phyloP scores from a whole-genome alignment of 768 basidiomycete species.

The Lentinula raphanica region DNA sequence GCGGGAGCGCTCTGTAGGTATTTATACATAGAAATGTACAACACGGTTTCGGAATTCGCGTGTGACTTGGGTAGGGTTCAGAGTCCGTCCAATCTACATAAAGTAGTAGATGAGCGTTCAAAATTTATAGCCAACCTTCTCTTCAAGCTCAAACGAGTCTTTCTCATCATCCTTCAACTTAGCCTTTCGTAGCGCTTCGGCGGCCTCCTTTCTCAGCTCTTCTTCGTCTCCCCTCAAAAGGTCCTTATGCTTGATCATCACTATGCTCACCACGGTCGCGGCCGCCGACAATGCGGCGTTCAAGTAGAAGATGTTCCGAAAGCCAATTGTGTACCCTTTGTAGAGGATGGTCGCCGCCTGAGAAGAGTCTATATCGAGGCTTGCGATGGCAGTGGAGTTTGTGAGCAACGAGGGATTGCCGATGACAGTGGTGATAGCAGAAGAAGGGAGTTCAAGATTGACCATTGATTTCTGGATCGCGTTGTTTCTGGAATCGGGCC shows the following conservation, averaged over 20 bases:
- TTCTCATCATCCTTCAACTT: not conserved
- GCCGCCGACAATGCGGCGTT: slow-evolving; percentile 50
- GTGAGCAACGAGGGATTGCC: slow-evolving; percentile 39
- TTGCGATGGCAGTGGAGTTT: slow-evolving; percentile 29
- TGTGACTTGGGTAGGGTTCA: too few relatives aligned
- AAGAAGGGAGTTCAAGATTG: slow-evolving; percentile 28
- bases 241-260: slow-evolving; percentile 60
- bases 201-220: slow-evolving; percentile 24
- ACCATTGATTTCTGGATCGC: slow-evolving; percentile 38
- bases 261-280: slow-evolving; percentile 46
- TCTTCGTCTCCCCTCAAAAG: slow-evolving; percentile 55
- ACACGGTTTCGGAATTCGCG: too few relatives aligned
- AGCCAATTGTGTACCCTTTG: slow-evolving; percentile 51
- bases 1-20: too few relatives aligned
- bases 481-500: slow-evolving; percentile 35
- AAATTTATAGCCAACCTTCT: too few relatives aligned
- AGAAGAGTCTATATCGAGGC: slow-evolving; percentile 8
- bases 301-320: slow-evolving; percentile 55
- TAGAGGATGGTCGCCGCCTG: slow-evolving; percentile 28
- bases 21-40: too few relatives aligned
- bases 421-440: slow-evolving; percentile 38
- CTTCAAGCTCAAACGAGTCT: not conserved
- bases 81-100: too few relatives aligned
- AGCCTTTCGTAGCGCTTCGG: not conserved
- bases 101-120: too few relatives aligned